Base-by-base conservation (phyloP, 805 yeast species). In the Metschnikowia dekortorum region DNA sequence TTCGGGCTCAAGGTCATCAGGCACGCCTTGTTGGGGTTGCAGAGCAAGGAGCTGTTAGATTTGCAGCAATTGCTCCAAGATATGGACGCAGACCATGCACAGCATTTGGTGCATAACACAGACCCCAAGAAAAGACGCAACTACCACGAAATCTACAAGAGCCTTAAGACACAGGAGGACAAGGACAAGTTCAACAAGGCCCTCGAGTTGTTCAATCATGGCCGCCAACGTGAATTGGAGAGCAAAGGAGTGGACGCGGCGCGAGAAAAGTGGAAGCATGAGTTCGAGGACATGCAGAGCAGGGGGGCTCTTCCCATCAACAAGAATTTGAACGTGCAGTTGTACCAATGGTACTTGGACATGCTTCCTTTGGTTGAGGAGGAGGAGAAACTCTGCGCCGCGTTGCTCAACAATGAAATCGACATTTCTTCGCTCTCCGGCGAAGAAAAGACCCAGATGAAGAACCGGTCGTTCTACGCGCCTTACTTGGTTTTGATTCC, bases 231-330 rank as follows among this genome's bases (percentile, higher is more conserved):
- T 42, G 78, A 78, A 31, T 64, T 94, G 32, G 99, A 94, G 67
- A 72, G 81, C 16, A 78, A 86, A 51, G 92, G 96, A 2, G 74
- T 87, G 1, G 91, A 87, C 55, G 91, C 92, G 1, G 96, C 98
- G 0, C 82, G 80, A 54, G 89, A 85, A 60, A 85, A 87, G 65
- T 92, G 99, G 99, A 84, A 82, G 63, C 84, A 83, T 57, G 91
- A 84, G 55, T 85, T 80, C 58, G 95, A 89, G 59, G 82, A 80
- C 47, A 75, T 82, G 61, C 73, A 74, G 51, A 74, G 76, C 44
- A 75, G 85, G 56, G 89, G 89, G 22, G 81, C 76, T 10, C 61
- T 79, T 47, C 65, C 81, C 4, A 66, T 82, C 36, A 79, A 81
- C 42, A 79, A 81, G 51, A 78, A 81, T 10, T 70, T 91, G 37